Evolutionary conservation across 371 early-diverging fungal species (phyloP), one percentile per base, ranked within the genome.

Genomic region (Mucor circinelloides): DNA sequence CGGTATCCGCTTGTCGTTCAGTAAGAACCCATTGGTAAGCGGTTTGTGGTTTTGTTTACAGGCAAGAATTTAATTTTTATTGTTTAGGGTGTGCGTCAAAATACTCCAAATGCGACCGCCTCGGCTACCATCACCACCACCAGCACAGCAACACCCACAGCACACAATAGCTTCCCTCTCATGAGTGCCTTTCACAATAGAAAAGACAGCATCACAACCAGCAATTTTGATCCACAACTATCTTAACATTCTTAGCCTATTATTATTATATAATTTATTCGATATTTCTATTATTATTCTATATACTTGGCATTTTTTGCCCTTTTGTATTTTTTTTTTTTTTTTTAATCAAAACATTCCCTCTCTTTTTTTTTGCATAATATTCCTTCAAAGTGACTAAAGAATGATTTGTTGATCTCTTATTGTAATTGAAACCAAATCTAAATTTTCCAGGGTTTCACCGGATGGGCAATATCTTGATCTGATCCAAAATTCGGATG

Each of bases 1-100:
- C 30, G 96, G 96, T 21, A 94, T 96, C 62, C 89, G 97, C 27
- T 85, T 96, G 31, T 90, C 91, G 64, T 96, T 89, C 78, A 94
- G 94, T 65, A 96, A 96, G 83, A 96, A 96, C 71, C 97, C 97
- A 19, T 83, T 96, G 36, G 74, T 73, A 70, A 69, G 52, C 56
- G 15, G 6, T 34, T 9, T 21, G 28, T 46, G 17, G 7, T 10
- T 40, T 46, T 23, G 17, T 44, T 12, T 63, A 10, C 19, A 27
- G 9, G 21, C 10, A 58, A 27, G 17, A 52, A 30, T 46, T 38
- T n/a, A 19, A 5, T 27, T 15, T 31, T 8, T 38, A 30, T 31
- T 15, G 7, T 52, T 31, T 64, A 72, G 72, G 72, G 72, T 38
- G 72, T 72, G 25, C 68, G 72, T 36, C 72, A 72, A 64, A 72